A percentile compares a stretch with the other conserved stretches of the same genome.
These are phyloP conservation scores for Colletotrichum sansevieriae DNA, from an alignment of 2,329 filamentous ascomycete species.

Conservation along the genomic window DNA sequence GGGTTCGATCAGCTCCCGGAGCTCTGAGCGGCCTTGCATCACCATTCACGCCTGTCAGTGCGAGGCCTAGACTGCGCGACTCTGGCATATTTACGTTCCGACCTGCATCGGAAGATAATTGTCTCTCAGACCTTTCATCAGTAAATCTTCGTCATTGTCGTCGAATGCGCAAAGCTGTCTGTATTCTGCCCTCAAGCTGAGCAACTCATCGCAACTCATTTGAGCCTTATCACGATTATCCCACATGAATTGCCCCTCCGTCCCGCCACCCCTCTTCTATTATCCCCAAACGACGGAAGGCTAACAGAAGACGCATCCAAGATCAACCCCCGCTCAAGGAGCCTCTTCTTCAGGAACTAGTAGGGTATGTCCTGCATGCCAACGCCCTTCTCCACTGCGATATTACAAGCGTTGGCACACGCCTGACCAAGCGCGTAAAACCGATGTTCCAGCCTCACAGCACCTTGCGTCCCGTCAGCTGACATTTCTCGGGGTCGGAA, in stretches of 20 bases:
- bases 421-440: constrained; percentile 37
- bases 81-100: neutral
- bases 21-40: neutral
- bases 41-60: neutral
- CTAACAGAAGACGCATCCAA: constrained; percentile 25
- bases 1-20: neutral
- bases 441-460: constrained; percentile 37
- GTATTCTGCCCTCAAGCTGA: too few species aligned
- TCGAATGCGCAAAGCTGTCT: too few species aligned
- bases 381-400: constrained; percentile 23
- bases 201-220: too few species aligned
- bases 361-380: constrained; percentile 28
- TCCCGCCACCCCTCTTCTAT: neutral
- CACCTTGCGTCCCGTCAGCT: constrained; percentile 18
- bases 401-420: constrained; percentile 36
- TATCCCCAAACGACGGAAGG: constrained; percentile 7
- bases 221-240: too few species aligned
- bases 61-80: neutral
- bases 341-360: constrained; percentile 3
- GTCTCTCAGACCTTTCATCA: neutral
- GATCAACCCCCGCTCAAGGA: constrained; percentile 16
- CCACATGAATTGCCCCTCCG: too few species aligned
- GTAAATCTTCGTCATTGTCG: too few species aligned
- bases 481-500: neutral
- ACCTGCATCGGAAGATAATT: neutral